phyloP scores from a whole-genome alignment of 208 protist genomes.

The Crithidia thermophila region DNA sequence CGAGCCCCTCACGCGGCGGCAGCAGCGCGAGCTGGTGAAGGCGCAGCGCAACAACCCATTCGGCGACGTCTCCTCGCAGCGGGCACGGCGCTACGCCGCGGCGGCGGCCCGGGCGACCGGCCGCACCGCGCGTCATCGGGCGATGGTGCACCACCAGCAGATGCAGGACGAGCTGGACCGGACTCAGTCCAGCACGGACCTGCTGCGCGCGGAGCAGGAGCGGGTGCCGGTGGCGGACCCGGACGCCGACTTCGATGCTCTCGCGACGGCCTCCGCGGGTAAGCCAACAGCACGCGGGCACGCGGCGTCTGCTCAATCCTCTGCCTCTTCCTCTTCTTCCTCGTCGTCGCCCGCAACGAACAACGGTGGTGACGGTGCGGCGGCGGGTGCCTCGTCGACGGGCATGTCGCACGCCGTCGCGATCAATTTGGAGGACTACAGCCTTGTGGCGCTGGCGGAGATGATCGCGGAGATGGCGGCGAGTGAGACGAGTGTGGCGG shows the following conservation, averaged over 20 bases:
- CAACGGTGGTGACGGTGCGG: background rate
- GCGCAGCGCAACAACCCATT: slow-evolving; percentile 27
- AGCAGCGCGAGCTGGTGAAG: slow-evolving; percentile 37
- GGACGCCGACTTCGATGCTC: background rate
- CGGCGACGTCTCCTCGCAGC: slow-evolving; percentile 12
- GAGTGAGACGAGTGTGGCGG: slow-evolving; percentile 42
- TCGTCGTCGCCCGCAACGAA: too few relatives aligned
- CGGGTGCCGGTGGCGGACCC: slow-evolving; percentile 4
- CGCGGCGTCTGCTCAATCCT: too few relatives aligned
- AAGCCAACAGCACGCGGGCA: too few relatives aligned
- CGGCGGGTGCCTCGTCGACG: background rate
- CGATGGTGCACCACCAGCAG: slow-evolving; percentile 4
- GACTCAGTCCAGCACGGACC: slow-evolving; percentile 11
- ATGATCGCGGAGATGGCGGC: slow-evolving; percentile 79
- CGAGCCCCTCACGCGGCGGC: slow-evolving; percentile 48
- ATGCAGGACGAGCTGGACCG: slow-evolving; percentile 25
- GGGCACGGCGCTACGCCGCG: slow-evolving; percentile 22
- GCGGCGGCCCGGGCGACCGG: slow-evolving; percentile 18
- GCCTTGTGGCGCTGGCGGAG: slow-evolving; percentile 78
- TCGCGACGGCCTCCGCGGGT: too few relatives aligned
- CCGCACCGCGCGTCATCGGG: slow-evolving; percentile 20
- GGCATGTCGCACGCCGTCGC: slow-evolving; percentile 35
- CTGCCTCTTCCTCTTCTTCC: too few relatives aligned
- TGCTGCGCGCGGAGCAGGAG: slow-evolving; percentile 22
- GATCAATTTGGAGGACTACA: slow-evolving; percentile 78